Conservation (phyloP, 2,329 filamentous ascomycete genomes). For the Hypoxylon sp. region DNA sequence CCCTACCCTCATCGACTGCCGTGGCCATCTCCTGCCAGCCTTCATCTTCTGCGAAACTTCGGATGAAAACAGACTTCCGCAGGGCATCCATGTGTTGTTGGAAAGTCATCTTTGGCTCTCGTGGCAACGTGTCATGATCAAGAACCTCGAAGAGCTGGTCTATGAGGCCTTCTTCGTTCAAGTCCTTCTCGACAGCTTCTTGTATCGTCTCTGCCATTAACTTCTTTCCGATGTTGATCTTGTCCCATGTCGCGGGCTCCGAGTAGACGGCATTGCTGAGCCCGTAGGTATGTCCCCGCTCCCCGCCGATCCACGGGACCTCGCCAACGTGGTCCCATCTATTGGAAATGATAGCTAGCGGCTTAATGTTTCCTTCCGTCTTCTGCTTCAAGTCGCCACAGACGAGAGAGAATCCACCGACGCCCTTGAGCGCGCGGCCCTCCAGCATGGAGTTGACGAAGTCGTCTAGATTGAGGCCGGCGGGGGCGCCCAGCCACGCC, state of each 20-base stretch:
- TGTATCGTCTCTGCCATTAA: constrained; percentile 59
- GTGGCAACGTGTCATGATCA: constrained; percentile 67
- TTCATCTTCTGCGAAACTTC: constrained; percentile 64
- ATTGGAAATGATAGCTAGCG: constrained; percentile 72
- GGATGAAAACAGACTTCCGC: constrained; percentile 72
- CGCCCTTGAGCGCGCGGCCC: constrained; percentile 66
- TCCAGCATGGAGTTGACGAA: constrained; percentile 66
- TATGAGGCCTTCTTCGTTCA: constrained; percentile 62
- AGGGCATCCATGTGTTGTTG: constrained; percentile 66
- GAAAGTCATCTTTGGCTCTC: constrained; percentile 58
- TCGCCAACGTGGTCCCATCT: constrained; percentile 64
- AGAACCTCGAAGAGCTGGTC: constrained; percentile 65
- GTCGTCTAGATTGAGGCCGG: constrained; percentile 60
- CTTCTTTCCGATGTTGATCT: constrained; percentile 65
- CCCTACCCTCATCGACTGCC: constrained; percentile 54
- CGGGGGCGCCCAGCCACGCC: constrained; percentile 67
- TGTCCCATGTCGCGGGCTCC: constrained; percentile 68
- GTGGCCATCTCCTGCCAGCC: constrained; percentile 60
- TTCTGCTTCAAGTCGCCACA: constrained; percentile 67
- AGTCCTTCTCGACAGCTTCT: constrained; percentile 53
- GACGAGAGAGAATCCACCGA: constrained; percentile 75
- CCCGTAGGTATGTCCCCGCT: constrained; percentile 65
- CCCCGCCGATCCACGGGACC: constrained; percentile 69
- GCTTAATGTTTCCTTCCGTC: constrained; percentile 54
- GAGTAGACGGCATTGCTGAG: constrained; percentile 72